Evolutionary conservation across 164 flowering plant genomes (phyloP).

Genomic region (Chimonanthus praecox): DNA sequence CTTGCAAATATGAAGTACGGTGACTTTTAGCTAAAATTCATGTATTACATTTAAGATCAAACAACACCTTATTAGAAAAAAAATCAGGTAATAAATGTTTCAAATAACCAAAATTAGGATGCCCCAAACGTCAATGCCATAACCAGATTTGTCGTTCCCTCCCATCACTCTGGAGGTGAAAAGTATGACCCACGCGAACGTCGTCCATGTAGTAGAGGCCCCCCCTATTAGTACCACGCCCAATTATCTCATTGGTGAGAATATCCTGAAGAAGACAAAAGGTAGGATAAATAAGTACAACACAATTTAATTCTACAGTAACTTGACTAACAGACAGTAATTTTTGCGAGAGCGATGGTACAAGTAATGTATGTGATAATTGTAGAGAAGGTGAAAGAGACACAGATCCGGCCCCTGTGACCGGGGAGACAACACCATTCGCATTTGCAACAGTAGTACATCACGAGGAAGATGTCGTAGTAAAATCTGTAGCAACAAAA

Average conservation of each 20-base stretch:
- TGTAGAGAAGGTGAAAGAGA: neutral
- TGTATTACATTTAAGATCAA: constrained; percentile 4
- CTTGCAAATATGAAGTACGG: neutral
- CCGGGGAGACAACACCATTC: neutral
- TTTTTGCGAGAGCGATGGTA: neutral
- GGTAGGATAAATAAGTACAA: neutral
- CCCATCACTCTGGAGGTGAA: neutral
- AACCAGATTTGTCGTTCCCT: constrained; percentile 11
- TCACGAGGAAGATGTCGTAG: neutral
- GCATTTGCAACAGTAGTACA: neutral
- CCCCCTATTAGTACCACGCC: constrained; percentile 3
- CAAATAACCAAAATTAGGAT: constrained; percentile 10
- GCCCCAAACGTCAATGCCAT: constrained; percentile 18
- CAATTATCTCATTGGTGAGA: neutral
- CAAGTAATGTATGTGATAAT: neutral
- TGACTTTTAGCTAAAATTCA: constrained; percentile 19
- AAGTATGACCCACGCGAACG: neutral
- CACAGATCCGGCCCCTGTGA: neutral
- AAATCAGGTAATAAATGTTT: constrained; percentile 1
- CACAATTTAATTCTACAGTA: neutral
- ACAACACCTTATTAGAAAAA: neutral
- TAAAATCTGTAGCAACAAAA: neutral
- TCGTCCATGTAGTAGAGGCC: constrained; percentile 1
- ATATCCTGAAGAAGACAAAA: neutral
- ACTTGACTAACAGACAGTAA: constrained; percentile 2